Conservation (phyloP, 176 grass and related monocot genomes). For the Saccharum spontaneum region DNA sequence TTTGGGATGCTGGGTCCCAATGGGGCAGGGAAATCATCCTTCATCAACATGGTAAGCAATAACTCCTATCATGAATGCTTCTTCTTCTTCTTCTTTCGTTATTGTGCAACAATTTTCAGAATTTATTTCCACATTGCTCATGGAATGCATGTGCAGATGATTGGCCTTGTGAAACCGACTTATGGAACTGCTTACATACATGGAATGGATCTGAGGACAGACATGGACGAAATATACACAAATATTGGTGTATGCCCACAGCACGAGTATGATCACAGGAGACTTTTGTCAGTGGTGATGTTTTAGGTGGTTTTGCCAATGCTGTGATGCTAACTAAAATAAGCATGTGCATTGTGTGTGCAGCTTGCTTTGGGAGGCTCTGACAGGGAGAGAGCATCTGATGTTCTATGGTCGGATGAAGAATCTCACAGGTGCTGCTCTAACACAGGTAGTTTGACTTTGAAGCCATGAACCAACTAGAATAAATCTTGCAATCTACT, state of each 20-base stretch:
- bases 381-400: conserved; percentile 77
- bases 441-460: conserved; percentile 63
- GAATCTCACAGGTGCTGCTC: conserved; percentile 68
- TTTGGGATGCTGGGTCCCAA: conserved; percentile 78
- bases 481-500: background rate
- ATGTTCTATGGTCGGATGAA: conserved; percentile 87
- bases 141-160: conserved; percentile 59
- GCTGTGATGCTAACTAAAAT: background rate
- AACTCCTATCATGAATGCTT: background rate
- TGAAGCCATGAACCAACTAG: background rate
- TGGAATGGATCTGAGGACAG: conserved; percentile 71
- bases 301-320: background rate
- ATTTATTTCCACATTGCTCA: background rate
- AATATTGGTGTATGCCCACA: conserved; percentile 89
- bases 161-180: conserved; percentile 56
- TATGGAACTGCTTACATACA: conserved; percentile 79
- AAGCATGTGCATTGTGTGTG: background rate
- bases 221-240: conserved; percentile 75
- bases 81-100: background rate
- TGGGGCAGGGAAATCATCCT: conserved; percentile 66
- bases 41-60: conserved; percentile 51
- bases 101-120: background rate
- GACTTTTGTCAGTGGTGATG: background rate
- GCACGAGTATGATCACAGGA: conserved; percentile 65
- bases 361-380: conserved; percentile 87